Evolutionary conservation across 2,329 filamentous ascomycete species (phyloP), one percentile per base, ranked within the genome.

Genomic region (Colletotrichum euphorbiae): DNA sequence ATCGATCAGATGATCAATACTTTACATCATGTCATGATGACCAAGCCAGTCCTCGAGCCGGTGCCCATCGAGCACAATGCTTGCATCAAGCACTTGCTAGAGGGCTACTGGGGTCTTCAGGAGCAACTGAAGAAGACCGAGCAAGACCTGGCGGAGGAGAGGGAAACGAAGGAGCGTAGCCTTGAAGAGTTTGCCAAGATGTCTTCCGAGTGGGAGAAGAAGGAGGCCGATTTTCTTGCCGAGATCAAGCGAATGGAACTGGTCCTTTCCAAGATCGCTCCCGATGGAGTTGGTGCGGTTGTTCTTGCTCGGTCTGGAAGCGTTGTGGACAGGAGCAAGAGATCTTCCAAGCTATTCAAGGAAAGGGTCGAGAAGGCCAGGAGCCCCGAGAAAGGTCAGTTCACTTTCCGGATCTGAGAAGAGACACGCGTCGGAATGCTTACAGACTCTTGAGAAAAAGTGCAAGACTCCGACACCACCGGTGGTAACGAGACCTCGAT

Each of bases 1-100:
- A 59, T 83, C 40, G 74, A 80, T 45, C 80, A 82, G 71, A 80
- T 85, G 74, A 77, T 80, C 15, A 83, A 84, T 67, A 72, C 79
- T 0, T 73, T 85, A n/a, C 79, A 80, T 48, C 77, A 78, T 5
- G 73, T 71, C 8, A 75, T 84, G 71, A 82, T 84, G 78, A 77
- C 76, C 21, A 77, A 74, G 51, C 72, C 75, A 8, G 69, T 75
- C 19, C 62, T 77, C 3, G 71, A 75, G 6, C 76, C 80, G 1
- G 74, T 85, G 2, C 79, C 82, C 1, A 59, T 77, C 4, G 77
- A 80, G 42, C 81, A 82, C 70, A 81, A 83, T 63, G 74, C 81
- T 4, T 79, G 83, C 62, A 74, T 85, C 6, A 67, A 79, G 17
- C 75, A 76, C 28, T 66, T 81, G 9, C 69, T 82, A 13, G 80